These are phyloP conservation scores for Chlamydomonas incerta DNA, from an alignment of 139 green algal species.

Conservation along the genomic window DNA sequence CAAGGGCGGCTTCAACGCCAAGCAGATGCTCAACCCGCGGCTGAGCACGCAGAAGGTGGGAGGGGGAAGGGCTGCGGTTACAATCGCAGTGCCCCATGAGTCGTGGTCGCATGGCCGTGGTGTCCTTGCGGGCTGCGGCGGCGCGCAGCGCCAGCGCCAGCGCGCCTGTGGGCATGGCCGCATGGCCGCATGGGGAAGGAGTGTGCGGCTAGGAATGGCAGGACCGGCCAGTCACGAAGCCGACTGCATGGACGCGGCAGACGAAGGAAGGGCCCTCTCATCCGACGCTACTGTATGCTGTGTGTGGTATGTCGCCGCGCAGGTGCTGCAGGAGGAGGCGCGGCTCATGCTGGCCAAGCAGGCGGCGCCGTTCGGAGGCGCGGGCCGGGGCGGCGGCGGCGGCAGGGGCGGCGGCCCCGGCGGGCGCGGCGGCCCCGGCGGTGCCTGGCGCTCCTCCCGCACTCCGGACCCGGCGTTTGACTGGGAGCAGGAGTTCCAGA, in stretches of 20 bases:
- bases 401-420: neutral
- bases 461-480: neutral
- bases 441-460: neutral
- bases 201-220: too few species aligned
- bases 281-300: too few species aligned
- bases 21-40: slow-evolving; percentile 51
- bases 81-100: too few species aligned
- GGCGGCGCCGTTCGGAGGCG: neutral
- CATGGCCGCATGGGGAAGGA: too few species aligned
- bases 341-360: neutral
- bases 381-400: neutral
- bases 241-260: too few species aligned
- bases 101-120: too few species aligned
- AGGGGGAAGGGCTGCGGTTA: neutral
- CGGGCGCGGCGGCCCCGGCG: neutral
- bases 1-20: slow-evolving; percentile 37
- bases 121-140: too few species aligned
- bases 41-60: slow-evolving; percentile 33
- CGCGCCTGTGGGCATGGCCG: too few species aligned
- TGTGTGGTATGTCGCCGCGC: too few species aligned
- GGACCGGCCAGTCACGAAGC: too few species aligned
- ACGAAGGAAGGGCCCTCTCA: too few species aligned
- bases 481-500: slow-evolving; percentile 18
- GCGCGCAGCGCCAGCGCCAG: too few species aligned
- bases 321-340: slow-evolving; percentile 34